Evolutionary conservation across 352 stramenopile genomes (phyloP).

Genomic region (Globisporangium paddicum): DNA sequence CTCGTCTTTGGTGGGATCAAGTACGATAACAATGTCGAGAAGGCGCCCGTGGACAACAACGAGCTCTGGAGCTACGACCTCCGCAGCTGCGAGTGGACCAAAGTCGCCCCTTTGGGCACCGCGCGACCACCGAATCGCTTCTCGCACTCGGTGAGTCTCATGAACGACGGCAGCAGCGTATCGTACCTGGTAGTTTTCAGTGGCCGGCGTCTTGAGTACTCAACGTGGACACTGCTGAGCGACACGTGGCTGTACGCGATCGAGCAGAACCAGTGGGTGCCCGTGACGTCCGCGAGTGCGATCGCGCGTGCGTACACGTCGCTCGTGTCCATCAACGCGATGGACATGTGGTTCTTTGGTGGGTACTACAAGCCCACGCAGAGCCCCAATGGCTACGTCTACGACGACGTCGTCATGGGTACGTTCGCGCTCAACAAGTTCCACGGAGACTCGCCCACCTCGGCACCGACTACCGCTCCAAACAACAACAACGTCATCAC

Average conservation of each 20-base stretch:
- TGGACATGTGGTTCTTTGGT: conserved; percentile 68
- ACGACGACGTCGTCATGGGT: conserved; percentile 51
- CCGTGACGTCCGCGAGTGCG: conserved; percentile 11
- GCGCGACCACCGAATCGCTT: conserved; percentile 38
- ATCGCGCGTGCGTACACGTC: conserved; percentile 61
- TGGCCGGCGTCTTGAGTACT: conserved; percentile 37
- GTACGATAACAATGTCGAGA: conserved; percentile 41
- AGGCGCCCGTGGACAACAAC: conserved; percentile 37
- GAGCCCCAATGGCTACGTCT: conserved; percentile 60
- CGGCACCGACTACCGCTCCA: not conserved
- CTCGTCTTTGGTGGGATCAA: conserved; percentile 69
- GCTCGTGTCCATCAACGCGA: conserved; percentile 33
- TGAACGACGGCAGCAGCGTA: conserved; percentile 24
- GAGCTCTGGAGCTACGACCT: conserved; percentile 69
- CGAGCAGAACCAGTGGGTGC: conserved; percentile 32
- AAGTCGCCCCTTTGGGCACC: conserved; percentile 21
- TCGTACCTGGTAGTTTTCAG: conserved; percentile 56
- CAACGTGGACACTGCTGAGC: conserved; percentile 44
- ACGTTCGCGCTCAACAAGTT: conserved; percentile 23
- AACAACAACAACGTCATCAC: not conserved
- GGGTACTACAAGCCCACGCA: conserved; percentile 59
- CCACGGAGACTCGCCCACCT: not conserved
- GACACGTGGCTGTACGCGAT: conserved; percentile 65
- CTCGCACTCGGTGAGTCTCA: conserved; percentile 46
- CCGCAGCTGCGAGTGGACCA: conserved; percentile 29